phyloP scores from a whole-genome alignment of 768 basidiomycete species.

The Kwoniella dejecticola region DNA sequence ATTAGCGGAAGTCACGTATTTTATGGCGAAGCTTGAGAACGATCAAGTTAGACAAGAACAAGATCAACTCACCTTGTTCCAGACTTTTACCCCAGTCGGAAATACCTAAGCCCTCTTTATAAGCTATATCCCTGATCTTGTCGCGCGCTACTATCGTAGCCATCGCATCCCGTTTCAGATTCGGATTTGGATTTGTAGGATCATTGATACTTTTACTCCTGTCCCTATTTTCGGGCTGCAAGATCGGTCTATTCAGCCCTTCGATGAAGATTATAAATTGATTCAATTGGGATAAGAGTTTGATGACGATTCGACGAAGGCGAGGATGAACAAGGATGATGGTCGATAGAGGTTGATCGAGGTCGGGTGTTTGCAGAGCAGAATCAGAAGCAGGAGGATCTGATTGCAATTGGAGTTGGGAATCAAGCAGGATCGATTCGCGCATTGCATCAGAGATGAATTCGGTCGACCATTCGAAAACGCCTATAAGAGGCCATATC shows the following conservation, averaged over 20 bases:
- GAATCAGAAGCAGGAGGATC: background rate
- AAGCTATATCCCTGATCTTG: constrained; percentile 19
- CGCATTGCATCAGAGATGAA: constrained; percentile 18
- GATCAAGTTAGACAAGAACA: too few relatives aligned
- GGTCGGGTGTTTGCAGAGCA: background rate
- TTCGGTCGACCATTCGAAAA: constrained; percentile 31
- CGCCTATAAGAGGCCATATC: constrained; percentile 33
- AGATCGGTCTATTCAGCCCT: constrained; percentile 33
- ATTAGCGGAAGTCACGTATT: too few relatives aligned
- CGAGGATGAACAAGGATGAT: constrained; percentile 18
- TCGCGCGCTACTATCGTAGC: constrained; percentile 40
- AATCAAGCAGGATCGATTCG: constrained; percentile 12
- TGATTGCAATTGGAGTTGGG: constrained; percentile 8
- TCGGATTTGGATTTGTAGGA: constrained; percentile 5
- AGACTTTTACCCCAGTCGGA: constrained; percentile 35
- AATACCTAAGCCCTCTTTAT: constrained; percentile 33
- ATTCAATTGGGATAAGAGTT: constrained; percentile 25
- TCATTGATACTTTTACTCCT: too few relatives aligned
- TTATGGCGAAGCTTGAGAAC: too few relatives aligned
- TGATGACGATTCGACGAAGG: constrained; percentile 8
- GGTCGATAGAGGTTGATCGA: background rate
- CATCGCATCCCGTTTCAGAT: constrained; percentile 23
- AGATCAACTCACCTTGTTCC: constrained; percentile 9
- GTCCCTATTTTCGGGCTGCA: constrained; percentile 28
- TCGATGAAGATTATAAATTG: constrained; percentile 26